These are phyloP conservation scores for Aschersonia sp. DNA, from an alignment of 2,329 filamentous ascomycete genomes.

Conservation along the genomic window DNA sequence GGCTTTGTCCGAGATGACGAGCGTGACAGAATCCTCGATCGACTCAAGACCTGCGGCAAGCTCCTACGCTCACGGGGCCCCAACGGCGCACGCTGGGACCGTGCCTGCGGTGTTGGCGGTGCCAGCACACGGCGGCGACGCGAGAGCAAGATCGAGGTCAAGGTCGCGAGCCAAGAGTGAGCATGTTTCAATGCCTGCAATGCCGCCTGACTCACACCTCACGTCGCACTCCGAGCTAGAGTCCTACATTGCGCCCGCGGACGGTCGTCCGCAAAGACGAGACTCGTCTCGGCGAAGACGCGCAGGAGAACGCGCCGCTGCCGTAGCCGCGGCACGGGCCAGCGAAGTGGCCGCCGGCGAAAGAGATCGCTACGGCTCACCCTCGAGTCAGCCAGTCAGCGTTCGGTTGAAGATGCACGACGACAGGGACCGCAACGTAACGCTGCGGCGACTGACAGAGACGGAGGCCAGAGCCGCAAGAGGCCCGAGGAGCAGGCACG, in stretches of 20 bases:
- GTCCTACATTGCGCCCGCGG: slow-evolving; percentile 13
- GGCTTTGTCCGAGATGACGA: slow-evolving; percentile 15
- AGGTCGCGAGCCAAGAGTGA: slow-evolving; percentile 24
- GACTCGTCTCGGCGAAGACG: slow-evolving; percentile 30
- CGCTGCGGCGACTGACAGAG: slow-evolving; percentile 45
- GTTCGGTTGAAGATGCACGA: slow-evolving; percentile 47
- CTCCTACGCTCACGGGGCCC: slow-evolving; percentile 8
- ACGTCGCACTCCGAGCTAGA: slow-evolving; percentile 17
- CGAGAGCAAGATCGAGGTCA: slow-evolving; percentile 23
- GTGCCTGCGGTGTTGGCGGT: slow-evolving; percentile 6
- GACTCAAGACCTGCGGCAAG: slow-evolving; percentile 14
- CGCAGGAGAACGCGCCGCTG: slow-evolving; percentile 30
- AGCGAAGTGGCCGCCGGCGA: slow-evolving; percentile 27
- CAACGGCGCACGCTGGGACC: slow-evolving; percentile 9
- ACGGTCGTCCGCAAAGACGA: slow-evolving; percentile 24
- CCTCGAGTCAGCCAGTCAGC: slow-evolving; percentile 33
- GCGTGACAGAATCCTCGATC: slow-evolving; percentile 21
- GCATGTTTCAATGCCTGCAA: slow-evolving; percentile 35
- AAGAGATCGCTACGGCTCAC: slow-evolving; percentile 24
- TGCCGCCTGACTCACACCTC: slow-evolving; percentile 38
- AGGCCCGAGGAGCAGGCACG: slow-evolving; percentile 26
- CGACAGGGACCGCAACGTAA: slow-evolving; percentile 46
- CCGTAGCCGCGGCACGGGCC: slow-evolving; percentile 31
- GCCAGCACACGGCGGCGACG: slow-evolving; percentile 10
- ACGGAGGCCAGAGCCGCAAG: slow-evolving; percentile 36